A percentile compares a stretch with the other conserved stretches of the same genome.
Conservation (phyloP, 2,329 filamentous ascomycete genomes). For the Cladorrhinum sp. region DNA sequence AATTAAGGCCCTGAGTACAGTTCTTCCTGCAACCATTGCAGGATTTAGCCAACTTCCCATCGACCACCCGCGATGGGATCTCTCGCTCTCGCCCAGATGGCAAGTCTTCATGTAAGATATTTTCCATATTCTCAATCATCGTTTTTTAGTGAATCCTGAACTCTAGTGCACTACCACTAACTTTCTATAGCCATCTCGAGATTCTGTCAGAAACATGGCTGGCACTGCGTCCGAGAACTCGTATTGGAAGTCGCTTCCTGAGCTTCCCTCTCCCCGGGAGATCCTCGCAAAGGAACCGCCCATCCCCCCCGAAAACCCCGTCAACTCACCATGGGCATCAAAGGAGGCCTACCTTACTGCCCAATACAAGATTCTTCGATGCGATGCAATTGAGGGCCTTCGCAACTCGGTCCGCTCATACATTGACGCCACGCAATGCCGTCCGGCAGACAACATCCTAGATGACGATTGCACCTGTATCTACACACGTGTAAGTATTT, state of each 20-base stretch:
- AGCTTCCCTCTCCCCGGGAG: conserved; percentile 54
- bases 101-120: neutral
- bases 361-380: conserved; percentile 73
- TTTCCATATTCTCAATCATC: too few relatives aligned
- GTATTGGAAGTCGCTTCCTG: conserved; percentile 39
- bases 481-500: conserved; percentile 44
- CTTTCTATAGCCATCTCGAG: neutral
- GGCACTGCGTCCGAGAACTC: neutral
- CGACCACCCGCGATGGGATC: neutral
- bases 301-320: conserved; percentile 49
- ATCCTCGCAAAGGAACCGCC: conserved; percentile 39
- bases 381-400: conserved; percentile 69
- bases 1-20: too few relatives aligned
- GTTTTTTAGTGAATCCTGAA: too few relatives aligned
- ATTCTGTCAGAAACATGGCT: neutral
- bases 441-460: conserved; percentile 36
- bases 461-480: conserved; percentile 60
- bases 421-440: conserved; percentile 33
- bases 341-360: conserved; percentile 66
- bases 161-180: too few relatives aligned
- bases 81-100: neutral
- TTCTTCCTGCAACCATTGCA: too few relatives aligned
- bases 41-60: neutral
- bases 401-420: conserved; percentile 63
- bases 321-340: conserved; percentile 55